Base-by-base conservation (phyloP, 495 filamentous ascomycete genomes). In the Friedmanniomyces simplex region DNA sequence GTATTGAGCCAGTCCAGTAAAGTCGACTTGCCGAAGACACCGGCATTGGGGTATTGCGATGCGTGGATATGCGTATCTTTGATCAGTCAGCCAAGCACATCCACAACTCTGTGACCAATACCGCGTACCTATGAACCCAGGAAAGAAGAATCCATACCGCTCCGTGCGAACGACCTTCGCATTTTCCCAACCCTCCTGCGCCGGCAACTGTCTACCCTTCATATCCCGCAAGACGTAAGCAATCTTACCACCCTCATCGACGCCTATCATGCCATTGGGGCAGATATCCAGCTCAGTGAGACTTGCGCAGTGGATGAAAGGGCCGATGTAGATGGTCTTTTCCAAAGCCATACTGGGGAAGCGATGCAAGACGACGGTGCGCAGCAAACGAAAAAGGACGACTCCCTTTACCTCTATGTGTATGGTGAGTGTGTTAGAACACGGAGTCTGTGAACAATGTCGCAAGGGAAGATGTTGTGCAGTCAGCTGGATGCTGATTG, bases 51-150 rank as follows among this genome's bases (percentile, higher is more conserved):
- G 66, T 94, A 93, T 74, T 97, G 91, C 0, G 89, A 80, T 46
- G 91, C 91, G 70, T 97, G 91, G 60, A 95, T 86, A 70, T 97
- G 91, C 14, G 91, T 95, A 70, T 97, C 91, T 67, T 24, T 8
- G 22, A 24, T 30, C 30, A 22, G 14, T 52, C 41, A 49, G 46
- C 46, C 24, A 16, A 16, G 13, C 12, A 5, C 24, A 4, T 14
- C 25, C 2, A 2, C 24, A 37, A 18, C 3, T 52, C 49, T 2
- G n/a, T 59, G 12, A 24, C 7, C 22, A 56, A 13, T 25, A 22
- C 11, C 50, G 24, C 30, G 45, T 63, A 90, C 88, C 89, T 45
- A 97, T 84, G 68, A 97, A 95, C 14, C 91, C 91, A 0, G 91
- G 91, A 64, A 96, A 96, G 74, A 91, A 95, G 71, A 95, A 96